Evolutionary conservation across 2,329 filamentous ascomycete genomes (phyloP), one percentile per base, ranked within the genome.

Genomic region (Ophiostoma sp.): DNA sequence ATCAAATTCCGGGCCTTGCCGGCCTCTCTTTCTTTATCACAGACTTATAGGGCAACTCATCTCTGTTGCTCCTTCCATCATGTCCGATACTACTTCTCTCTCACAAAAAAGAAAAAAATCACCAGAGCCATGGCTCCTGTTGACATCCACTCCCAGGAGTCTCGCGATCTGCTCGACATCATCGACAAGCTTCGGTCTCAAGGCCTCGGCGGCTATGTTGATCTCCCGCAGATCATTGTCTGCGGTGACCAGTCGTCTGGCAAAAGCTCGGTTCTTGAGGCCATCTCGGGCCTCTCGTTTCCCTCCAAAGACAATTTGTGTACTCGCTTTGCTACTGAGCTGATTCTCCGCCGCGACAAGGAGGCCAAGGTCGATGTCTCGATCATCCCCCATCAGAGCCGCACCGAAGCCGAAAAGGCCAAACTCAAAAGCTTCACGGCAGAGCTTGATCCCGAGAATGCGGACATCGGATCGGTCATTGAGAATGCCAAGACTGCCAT

Each of bases 181-280:
- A 57, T 57, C 52, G 52, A 57, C n/a, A 57, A 27, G n/a, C 76
- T 83, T 0, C 77, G 80, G 10, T 77, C 77, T 2, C 76, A 80
- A 39, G 78, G 79, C 0, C 74, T 81, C 41, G 78, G 78, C 65
- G 74, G 77, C 6, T 77, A 78, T 71, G 76, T 84, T 20, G 78
- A 79, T 17, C 76, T 83, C 0, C 82, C 82, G 0, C 78, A 83
- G 72, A 82, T 84, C 70, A 83, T 89, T 36, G 86, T 89, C 15
- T 86, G 83, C 68, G 87, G 88, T 2, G 84, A 89, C 71, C 86
- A 89, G 73, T 87, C 84, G 0, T 83, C 84, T 1, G 88, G 87
- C 3, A 90, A 90, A 76, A 88, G 85, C 70, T 89, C 87, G 0
- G 86, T 89, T 0, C 82, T 90, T 0, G 86, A 90, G 74, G 87